Percentiles rank a stretch among this genome's conserved stretches.
Conservation (phyloP, 805 yeast species). For the Candida loeiensis region DNA sequence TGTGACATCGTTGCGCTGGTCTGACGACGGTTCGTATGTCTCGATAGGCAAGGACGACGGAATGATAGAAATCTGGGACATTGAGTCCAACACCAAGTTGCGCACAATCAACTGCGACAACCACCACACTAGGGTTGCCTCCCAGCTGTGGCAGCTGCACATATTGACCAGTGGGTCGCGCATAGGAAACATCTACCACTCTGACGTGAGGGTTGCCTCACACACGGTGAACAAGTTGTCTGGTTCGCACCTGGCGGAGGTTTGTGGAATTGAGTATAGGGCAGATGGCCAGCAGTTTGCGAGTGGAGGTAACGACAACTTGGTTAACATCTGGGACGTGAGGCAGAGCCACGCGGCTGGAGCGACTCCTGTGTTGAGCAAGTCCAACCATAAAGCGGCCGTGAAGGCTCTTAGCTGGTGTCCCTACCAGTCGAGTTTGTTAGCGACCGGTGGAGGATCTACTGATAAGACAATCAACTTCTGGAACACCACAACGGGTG, state of each 20-base stretch:
- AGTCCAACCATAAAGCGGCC: conserved; percentile 85
- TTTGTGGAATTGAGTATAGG: conserved; percentile 88
- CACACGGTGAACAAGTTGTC: conserved; percentile 62
- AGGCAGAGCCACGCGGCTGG: conserved; percentile 33
- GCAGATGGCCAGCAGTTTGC: conserved; percentile 82
- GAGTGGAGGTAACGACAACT: conserved; percentile 91
- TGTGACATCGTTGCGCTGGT: conserved; percentile 81
- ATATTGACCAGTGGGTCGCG: conserved; percentile 83
- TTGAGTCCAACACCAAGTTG: conserved; percentile 66
- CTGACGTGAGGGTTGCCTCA: conserved; percentile 82
- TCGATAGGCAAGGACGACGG: conserved; percentile 86
- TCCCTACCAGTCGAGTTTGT: conserved; percentile 73
- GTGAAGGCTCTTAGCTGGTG: conserved; percentile 95
- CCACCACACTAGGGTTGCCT: conserved; percentile 64
- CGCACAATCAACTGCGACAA: conserved; percentile 75
- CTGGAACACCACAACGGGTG: conserved; percentile 93
- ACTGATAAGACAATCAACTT: conserved; percentile 84
- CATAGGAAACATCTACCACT: conserved; percentile 77
- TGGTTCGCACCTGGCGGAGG: conserved; percentile 70
- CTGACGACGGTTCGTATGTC: conserved; percentile 82
- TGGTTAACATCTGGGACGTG: conserved; percentile 91
- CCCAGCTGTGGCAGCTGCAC: conserved; percentile 83
- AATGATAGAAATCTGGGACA: conserved; percentile 88
- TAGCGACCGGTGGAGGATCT: conserved; percentile 98
- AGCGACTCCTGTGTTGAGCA: conserved; percentile 63